Percentiles rank a stretch among this genome's conserved stretches.
These are phyloP conservation scores for Agaricus blazei DNA, from an alignment of 768 basidiomycete genomes.

Conservation along the genomic window DNA sequence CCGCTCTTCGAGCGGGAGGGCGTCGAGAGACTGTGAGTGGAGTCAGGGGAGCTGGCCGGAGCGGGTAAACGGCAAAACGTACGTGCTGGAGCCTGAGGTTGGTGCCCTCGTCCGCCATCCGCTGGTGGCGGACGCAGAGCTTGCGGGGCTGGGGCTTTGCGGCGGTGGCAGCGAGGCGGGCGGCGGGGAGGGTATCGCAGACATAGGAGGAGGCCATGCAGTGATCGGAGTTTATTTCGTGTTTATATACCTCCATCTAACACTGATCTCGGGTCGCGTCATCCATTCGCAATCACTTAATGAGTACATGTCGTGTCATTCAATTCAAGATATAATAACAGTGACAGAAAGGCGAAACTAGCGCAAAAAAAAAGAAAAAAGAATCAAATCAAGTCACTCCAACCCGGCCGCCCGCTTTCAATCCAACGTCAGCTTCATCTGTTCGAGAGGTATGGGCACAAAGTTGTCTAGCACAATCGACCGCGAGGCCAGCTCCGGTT, in stretches of 20 bases:
- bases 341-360: constrained; percentile 18
- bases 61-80: constrained; percentile 18
- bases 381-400: constrained; percentile 10
- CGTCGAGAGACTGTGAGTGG: constrained; percentile 75
- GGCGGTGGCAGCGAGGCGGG: constrained; percentile 39
- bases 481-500: constrained; percentile 82
- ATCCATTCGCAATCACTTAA: constrained; percentile 19
- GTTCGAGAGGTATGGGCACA: constrained; percentile 96
- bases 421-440: constrained; percentile 91
- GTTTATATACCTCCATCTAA: background rate
- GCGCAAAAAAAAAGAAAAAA: constrained; percentile 13
- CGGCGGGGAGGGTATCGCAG: constrained; percentile 70
- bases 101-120: constrained; percentile 95
- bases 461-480: constrained; percentile 87
- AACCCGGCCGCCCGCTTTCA: constrained; percentile 33
- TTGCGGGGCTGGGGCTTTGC: constrained; percentile 30
- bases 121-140: constrained; percentile 88
- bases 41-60: constrained; percentile 8
- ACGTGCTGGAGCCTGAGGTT: constrained; percentile 91
- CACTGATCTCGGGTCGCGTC: constrained; percentile 31
- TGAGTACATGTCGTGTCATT: constrained; percentile 22
- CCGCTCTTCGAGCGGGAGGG: constrained; percentile 79
- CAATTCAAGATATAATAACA: constrained; percentile 44
- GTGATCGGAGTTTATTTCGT: background rate
- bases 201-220: constrained; percentile 36